Evolutionary conservation across 805 yeast species (phyloP), one percentile per base, ranked within the genome.

Genomic region (Wickerhamomyces strasburgensis): DNA sequence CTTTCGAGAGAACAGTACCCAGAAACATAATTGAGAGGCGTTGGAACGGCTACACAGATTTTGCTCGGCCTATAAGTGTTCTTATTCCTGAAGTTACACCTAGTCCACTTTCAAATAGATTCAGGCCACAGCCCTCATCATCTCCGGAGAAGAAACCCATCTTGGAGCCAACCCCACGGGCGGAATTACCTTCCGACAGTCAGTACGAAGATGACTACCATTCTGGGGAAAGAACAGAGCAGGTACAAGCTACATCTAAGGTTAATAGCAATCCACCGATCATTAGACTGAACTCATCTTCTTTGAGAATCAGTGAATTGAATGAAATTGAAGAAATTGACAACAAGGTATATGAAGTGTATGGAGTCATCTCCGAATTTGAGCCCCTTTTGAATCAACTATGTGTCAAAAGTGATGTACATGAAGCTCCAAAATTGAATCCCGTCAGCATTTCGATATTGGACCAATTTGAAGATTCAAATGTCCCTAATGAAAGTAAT

Each of bases 251-350:
- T n/a, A n/a, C n/a, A n/a, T n/a, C n/a, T n/a, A n/a, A n/a, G n/a
- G n/a, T n/a, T n/a, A n/a, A n/a, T n/a, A n/a, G n/a, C n/a, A n/a
- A n/a, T n/a, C n/a, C n/a, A n/a, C n/a, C n/a, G n/a, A n/a, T n/a
- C n/a, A n/a, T n/a, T n/a, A n/a, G n/a, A n/a, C n/a, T n/a, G n/a
- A n/a, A n/a, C n/a, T n/a, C n/a, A n/a, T n/a, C n/a, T n/a, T n/a
- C n/a, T n/a, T n/a, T n/a, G n/a, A 21, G 11, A 11, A 27, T 42
- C 31, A 23, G 21, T 5, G 37, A 36, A 4, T n/a, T 51, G 23
- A 51, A 51, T 26, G 16, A 21, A 3, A 43, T 49, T 13, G 45
- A 44, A 4, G 38, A 33, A 15, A 35, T 48, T 17, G 54, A 51
- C 35, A 52, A 50, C n/a, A 38, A 39, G 5, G 32, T 31, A 6